Percentiles rank a stretch among this genome's conserved stretches.
Evolutionary conservation across 2,329 filamentous ascomycete genomes (phyloP).

Genomic region (Chlorencoelia australis): DNA sequence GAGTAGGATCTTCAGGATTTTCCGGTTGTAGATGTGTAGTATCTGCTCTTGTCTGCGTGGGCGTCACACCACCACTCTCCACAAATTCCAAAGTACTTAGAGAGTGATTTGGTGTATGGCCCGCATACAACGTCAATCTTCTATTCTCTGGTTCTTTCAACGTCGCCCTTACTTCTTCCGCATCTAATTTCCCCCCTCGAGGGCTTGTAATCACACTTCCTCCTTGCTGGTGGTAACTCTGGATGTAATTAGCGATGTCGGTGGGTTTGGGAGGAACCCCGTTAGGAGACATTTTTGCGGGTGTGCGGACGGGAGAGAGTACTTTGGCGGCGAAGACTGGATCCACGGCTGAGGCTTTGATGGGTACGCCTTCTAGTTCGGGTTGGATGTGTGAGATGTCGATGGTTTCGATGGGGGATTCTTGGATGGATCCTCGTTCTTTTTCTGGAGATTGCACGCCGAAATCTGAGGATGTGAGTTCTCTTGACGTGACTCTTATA

Average conservation of each 20-base stretch:
- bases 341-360: conserved; percentile 42
- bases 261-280: conserved; percentile 13
- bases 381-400: conserved; percentile 49
- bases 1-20: neutral
- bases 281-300: conserved; percentile 19
- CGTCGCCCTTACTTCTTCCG: conserved; percentile 11
- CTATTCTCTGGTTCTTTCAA: conserved; percentile 31
- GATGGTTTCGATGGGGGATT: conserved; percentile 31
- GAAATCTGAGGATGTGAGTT: conserved; percentile 26
- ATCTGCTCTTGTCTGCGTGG: conserved; percentile 11
- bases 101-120: conserved; percentile 50
- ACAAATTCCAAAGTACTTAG: conserved; percentile 15
- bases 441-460: conserved; percentile 13
- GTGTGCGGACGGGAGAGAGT: conserved; percentile 19
- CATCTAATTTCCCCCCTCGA: conserved; percentile 5
- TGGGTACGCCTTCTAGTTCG: conserved; percentile 47
- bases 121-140: conserved; percentile 51
- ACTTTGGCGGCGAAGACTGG: conserved; percentile 24
- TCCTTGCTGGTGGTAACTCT: no score
- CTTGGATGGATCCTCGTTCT: conserved; percentile 15
- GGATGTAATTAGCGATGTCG: conserved; percentile 8
- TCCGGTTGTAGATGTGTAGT: neutral
- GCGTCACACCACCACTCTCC: conserved; percentile 21
- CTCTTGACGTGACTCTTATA: conserved; percentile 24
- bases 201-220: no score